Percentiles rank a stretch among this genome's conserved stretches.
Evolutionary conservation across 1,284 basidiomycete genomes (phyloP).

Genomic region (Ceratobasidium theobromae): DNA sequence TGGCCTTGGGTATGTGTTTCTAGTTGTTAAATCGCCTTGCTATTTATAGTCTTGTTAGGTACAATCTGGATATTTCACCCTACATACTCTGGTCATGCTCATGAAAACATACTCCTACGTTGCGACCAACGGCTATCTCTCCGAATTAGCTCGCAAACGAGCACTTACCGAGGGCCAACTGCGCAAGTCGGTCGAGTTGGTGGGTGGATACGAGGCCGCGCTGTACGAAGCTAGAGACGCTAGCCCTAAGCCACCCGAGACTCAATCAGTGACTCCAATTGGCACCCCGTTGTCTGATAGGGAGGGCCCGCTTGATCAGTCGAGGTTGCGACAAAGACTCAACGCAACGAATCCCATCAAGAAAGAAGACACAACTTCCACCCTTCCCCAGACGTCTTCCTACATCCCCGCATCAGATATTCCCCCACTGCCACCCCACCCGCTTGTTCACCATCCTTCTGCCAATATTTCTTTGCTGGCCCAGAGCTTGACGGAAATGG

Average conservation of each 20-base stretch:
- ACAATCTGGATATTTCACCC: slow-evolving; percentile 91
- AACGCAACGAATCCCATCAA: slow-evolving; percentile 29
- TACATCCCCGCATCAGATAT: slow-evolving; percentile 26
- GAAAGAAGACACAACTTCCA: slow-evolving; percentile 2
- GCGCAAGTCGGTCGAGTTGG: slow-evolving; percentile 39
- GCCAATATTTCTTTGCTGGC: slow-evolving; percentile 69
- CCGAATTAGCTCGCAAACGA: slow-evolving; percentile 48
- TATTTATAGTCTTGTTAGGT: too few relatives aligned
- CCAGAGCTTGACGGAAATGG: slow-evolving; percentile 72
- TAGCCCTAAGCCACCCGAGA: background rate
- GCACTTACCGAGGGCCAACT: slow-evolving; percentile 41
- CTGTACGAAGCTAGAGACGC: slow-evolving; percentile 39
- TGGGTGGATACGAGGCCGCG: slow-evolving; percentile 42
- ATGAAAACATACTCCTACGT: slow-evolving; percentile 99
- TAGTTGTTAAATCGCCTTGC: slow-evolving; percentile 7
- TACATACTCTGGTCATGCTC: slow-evolving; percentile 88
- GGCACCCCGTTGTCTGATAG: slow-evolving; percentile 6
- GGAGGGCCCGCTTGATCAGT: background rate
- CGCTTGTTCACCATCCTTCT: slow-evolving; percentile 75
- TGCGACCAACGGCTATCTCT: slow-evolving; percentile 84
- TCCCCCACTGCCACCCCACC: slow-evolving; percentile 46
- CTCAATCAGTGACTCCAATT: slow-evolving; percentile 21
- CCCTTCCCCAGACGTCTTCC: slow-evolving; percentile 3
- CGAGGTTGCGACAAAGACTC: background rate
- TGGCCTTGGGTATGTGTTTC: slow-evolving; percentile 30